Percentiles rank a stretch among this genome's conserved stretches.
Evolutionary conservation across 225 moss, liverwort and hornwort species (phyloP).

Genomic region (Sphagnum contortum): DNA sequence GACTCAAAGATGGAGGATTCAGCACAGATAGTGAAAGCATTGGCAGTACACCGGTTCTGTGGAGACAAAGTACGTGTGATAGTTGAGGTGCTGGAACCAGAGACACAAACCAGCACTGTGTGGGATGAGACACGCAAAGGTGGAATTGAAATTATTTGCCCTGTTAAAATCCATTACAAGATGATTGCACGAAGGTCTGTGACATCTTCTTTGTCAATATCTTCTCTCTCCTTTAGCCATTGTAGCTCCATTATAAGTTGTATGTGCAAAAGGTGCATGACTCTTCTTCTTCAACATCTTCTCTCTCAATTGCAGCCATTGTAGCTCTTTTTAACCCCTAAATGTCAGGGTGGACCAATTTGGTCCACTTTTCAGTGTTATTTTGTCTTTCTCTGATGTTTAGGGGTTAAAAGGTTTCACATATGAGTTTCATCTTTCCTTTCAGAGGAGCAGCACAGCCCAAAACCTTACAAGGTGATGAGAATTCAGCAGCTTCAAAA

Average conservation of each 20-base stretch:
- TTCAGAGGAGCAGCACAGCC: no score
- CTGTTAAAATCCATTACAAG: slow-evolving; percentile 64
- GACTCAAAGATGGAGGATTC: slow-evolving; percentile 71
- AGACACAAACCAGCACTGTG: slow-evolving; percentile 75
- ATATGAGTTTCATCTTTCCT: no score
- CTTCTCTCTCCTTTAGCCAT: neutral
- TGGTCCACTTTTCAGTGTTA: neutral
- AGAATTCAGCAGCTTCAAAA: no score
- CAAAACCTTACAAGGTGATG: no score
- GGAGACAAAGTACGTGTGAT: slow-evolving; percentile 55
- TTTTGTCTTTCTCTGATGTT: neutral
- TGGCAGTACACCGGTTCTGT: slow-evolving; percentile 69
- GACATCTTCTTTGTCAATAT: neutral
- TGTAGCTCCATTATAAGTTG: no score
- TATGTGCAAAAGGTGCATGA: no score
- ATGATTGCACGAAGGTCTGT: slow-evolving; percentile 71
- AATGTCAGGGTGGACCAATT: neutral
- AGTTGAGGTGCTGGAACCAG: slow-evolving; percentile 74
- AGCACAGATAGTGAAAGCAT: slow-evolving; percentile 64
- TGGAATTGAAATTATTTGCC: slow-evolving; percentile 78
- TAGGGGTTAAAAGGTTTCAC: no score
- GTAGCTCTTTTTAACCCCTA: no score
- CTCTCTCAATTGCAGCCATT: no score
- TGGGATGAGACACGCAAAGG: slow-evolving; percentile 83
- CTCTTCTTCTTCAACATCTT: no score